Base-by-base conservation (phyloP, 805 yeast genomes). In the Ogataea paraovalis region DNA sequence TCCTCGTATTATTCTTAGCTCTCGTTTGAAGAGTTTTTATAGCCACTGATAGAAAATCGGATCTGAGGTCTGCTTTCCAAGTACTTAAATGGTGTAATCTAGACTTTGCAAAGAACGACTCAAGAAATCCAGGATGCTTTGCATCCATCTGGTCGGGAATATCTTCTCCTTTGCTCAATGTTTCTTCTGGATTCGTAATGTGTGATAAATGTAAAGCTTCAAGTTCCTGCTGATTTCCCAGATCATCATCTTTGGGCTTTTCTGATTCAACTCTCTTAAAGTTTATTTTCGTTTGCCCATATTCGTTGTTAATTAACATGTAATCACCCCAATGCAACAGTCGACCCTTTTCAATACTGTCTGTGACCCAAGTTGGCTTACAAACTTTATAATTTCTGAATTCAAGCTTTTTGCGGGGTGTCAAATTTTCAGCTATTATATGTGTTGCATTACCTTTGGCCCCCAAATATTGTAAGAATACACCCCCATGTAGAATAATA, bases 61-160 rank as follows among this genome's bases (percentile, higher is more conserved):
- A 70, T 42, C 87, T 72, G 21, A 94, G 67, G 36, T 83, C 86
- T 0, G 89, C 76, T 60, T 89, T 92, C 94, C 96, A 88, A 3
- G 82, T 74, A 54, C 96, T 87, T 41, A 94, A 69, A 65, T 90
- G 96, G 60, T 94, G 98, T 27, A 92, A 68, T 44, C 98, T 71
- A 1, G 97, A 91, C 45, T 85, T 82, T 6, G 82, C 76, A 64
- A 90, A 92, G 63, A 85, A 92, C 33, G 74, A 74, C 18, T 74
- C 59, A 25, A 94, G 66, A 57, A 90, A 92, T 44, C 81, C 77
- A 0, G 97, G 96, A 58, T 87, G 83, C 46, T 77, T 79, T 30
- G 96, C 87, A 59, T 84, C 85, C 38, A 78, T 54, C 9, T 51
- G 50, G 22, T 51, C 51, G 7, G 51, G n/a, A 3, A 38, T 25